Base-by-base conservation (phyloP, 2,329 filamentous ascomycete species). In the Fusarium anthophilum region DNA sequence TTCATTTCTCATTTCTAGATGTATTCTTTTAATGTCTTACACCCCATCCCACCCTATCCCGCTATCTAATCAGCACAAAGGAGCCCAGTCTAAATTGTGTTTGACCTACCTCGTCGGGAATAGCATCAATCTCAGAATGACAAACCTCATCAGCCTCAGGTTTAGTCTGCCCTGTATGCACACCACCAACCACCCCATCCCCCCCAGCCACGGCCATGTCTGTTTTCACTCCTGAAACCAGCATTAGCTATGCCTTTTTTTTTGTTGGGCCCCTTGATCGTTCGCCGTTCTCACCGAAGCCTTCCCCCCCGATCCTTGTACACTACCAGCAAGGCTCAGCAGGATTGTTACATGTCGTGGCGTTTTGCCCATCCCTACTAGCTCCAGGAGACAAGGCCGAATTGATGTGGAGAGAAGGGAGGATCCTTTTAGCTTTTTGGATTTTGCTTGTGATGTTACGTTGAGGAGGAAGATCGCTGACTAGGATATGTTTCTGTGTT, bases 281-380 rank as follows among this genome's bases (percentile, higher is more conserved):
- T 56, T 66, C 62, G 38, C 53, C 26, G 30, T 57, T 70, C 53
- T 65, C 67, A 43, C 67, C 58, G 45, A 70, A 53, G 38, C 24
- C 41, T 65, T 24, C 41, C 35, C 44, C 44, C 26, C 43, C 17
- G 28, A 69, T 70, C 66, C 70, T 64, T 69, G 53, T 30, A 38
- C 51, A 47, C n/a, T 41, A 20, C 44, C 24, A 35, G 37, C 66
- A 50, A 69, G 32, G 41, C 64, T 69, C 35, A 56, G 51, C 44
- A 41, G 63, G 30, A 69, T 67, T 57, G 56, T 71, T 71, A 71
- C 69, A 71, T 72, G 44, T 37, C 64, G 66, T 69, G 51, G 66
- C 58, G 58, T 53, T 43, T 45, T 47, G 35, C 14, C 63, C 15
- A 39, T 37, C 65, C 65, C 53, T 57, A 68, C 63, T 70, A 70